Evolutionary conservation across 768 basidiomycete genomes (phyloP).

Genomic region (Dacryopinax primogenitus): DNA sequence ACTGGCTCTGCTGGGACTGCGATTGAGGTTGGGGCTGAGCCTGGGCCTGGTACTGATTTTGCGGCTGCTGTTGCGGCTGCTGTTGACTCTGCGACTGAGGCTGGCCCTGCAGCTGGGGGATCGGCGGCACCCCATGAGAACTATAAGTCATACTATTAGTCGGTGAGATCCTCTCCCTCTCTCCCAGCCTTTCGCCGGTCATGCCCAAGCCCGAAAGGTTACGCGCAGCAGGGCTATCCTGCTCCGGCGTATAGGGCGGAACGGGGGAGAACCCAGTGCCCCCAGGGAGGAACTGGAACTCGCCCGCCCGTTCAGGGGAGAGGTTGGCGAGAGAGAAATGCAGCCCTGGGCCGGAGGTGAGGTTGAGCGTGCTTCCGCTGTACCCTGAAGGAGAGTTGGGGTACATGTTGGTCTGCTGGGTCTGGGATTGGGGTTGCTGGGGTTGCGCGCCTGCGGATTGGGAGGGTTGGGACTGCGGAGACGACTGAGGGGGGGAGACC

Average conservation of each 20-base stretch:
- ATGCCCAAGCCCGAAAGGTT: neutral
- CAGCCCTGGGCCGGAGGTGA: neutral
- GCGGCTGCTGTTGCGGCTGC: constrained; percentile 10
- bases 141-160: neutral
- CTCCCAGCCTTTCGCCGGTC: neutral
- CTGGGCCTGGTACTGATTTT: constrained; percentile 4
- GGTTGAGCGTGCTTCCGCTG: constrained; percentile 4
- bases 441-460: constrained; percentile 22
- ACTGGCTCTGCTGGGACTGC: neutral
- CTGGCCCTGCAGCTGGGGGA: neutral
- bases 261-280: neutral
- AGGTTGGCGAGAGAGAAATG: no score
- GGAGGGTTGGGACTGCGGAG: constrained; percentile 19
- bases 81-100: constrained; percentile 17
- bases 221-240: neutral
- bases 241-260: neutral
- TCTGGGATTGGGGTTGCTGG: constrained; percentile 15
- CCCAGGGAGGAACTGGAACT: no score
- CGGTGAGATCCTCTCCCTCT: neutral
- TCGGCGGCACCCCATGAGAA: no score
- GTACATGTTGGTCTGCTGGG: neutral
- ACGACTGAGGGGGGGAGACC: constrained; percentile 21
- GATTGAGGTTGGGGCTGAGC: neutral
- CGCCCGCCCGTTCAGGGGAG: no score
- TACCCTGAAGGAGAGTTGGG: constrained; percentile 16